Percentiles rank a stretch among this genome's conserved stretches.
These are phyloP conservation scores for Neoboletus subvelutipes DNA, from an alignment of 768 basidiomycete species.

Conservation along the genomic window DNA sequence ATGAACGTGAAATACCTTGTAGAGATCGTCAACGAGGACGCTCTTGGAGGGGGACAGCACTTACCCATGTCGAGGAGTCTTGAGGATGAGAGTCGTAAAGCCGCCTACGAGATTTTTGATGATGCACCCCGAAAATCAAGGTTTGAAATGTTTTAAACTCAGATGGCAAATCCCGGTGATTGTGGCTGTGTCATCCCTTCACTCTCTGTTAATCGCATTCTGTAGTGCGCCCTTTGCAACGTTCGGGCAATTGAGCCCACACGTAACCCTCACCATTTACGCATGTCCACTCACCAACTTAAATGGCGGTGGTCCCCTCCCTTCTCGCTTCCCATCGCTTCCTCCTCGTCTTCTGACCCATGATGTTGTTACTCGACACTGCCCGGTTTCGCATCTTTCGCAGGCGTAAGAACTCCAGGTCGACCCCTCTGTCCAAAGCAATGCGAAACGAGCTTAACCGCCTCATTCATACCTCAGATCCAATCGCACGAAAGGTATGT, in stretches of 20 bases:
- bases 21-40: conserved; percentile 11
- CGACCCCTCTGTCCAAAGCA: conserved; percentile 38
- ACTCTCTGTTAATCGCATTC: too few relatives aligned
- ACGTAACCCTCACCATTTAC: conserved; percentile 13
- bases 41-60: conserved; percentile 36
- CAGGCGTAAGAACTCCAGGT: conserved; percentile 46
- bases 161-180: conserved; percentile 21
- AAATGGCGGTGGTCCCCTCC: conserved; percentile 22
- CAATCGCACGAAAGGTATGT: conserved; percentile 55
- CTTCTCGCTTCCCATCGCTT: conserved; percentile 28
- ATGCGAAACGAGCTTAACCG: conserved; percentile 69
- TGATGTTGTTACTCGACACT: conserved; percentile 34
- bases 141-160: conserved; percentile 35
- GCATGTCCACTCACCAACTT: conserved; percentile 22
- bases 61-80: conserved; percentile 76
- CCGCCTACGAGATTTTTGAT: conserved; percentile 44
- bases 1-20: conserved; percentile 93
- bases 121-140: conserved; percentile 44
- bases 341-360: conserved; percentile 9
- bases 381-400: conserved; percentile 36
- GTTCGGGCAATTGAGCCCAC: background rate
- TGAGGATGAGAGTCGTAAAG: conserved; percentile 51
- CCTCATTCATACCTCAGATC: conserved; percentile 62
- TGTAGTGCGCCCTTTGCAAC: conserved; percentile 8
- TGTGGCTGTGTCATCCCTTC: conserved; percentile 24